Conservation (phyloP, 345 rosid species). For the Nasturtium officinale region DNA sequence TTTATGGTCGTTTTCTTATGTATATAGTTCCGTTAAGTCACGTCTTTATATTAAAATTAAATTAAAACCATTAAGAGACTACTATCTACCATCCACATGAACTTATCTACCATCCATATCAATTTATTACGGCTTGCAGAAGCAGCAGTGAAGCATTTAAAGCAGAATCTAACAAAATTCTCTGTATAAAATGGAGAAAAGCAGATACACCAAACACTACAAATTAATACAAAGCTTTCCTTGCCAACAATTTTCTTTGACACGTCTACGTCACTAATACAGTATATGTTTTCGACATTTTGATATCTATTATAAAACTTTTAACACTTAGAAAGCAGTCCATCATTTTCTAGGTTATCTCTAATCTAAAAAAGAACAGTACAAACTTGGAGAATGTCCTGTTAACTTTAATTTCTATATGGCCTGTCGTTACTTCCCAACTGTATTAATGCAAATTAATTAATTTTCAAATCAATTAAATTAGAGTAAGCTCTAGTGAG, state of each 20-base stretch:
- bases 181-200: neutral
- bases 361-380: neutral
- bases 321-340: neutral
- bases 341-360: slow-evolving; percentile 5
- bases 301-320: neutral
- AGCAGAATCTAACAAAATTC: slow-evolving; percentile 17
- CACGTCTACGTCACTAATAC: neutral
- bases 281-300: too few relatives aligned
- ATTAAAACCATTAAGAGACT: neutral
- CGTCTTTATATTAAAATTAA: neutral
- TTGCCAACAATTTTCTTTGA: neutral
- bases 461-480: neutral
- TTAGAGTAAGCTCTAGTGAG: neutral
- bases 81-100: neutral
- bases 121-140: neutral
- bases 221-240: neutral
- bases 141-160: slow-evolving; percentile 7
- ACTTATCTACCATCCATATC: neutral
- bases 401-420: neutral
- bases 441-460: neutral
- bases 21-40: neutral
- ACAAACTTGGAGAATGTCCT: slow-evolving; percentile 15
- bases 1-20: neutral
- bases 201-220: slow-evolving; percentile 22
- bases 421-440: slow-evolving; percentile 5